Evolutionary conservation across 108 stramenopile species (phyloP), one percentile per base, ranked within the genome.

Genomic region (Nitzschia palea): DNA sequence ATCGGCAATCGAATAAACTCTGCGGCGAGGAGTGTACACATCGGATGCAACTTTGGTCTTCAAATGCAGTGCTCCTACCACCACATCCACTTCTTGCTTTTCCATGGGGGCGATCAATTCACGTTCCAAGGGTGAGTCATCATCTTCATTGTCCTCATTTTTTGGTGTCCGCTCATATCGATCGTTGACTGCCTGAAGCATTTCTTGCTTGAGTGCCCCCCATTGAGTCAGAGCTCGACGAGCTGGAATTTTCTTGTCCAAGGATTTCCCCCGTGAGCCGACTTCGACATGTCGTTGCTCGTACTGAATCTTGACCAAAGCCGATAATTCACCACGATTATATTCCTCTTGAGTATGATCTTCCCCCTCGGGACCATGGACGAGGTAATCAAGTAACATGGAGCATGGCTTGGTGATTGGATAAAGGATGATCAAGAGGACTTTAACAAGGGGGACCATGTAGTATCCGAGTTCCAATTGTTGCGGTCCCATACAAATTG

Each of bases 331-430:
- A 4, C 71, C 80, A 20, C 86, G 79, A 56, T 78, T 68, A 61
- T 77, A 81, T 50, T 70, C 73, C 48, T 77, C 79, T 29, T 77
- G 75, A n/a, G 40, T 34, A 20, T 29, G 33, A 20, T 59, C 64
- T 45, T 62, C 58, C 5, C 50, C 57, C 25, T 81, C 59, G 36
- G 83, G 75, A 28, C 75, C 73, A 14, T 70, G 77, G 5, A 86
- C 68, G 0, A 83, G 10, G 8, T 69, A 67, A 80, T 96, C 95
- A 44, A 98, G 71, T 6, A 84, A 43, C 40, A 80, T 62, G 0
- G 87, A 73, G 27, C 97, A 79, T 0, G 97, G 97, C 51, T 76
- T 79, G 18, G 96, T 78, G 8, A 98, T 30, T 26, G 96, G 94
- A n/a, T 80, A 87, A 18, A 96, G 60, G 22, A 93, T 0, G 3